phyloP scores from a whole-genome alignment of 345 rosid species.

The Salix udensis region DNA sequence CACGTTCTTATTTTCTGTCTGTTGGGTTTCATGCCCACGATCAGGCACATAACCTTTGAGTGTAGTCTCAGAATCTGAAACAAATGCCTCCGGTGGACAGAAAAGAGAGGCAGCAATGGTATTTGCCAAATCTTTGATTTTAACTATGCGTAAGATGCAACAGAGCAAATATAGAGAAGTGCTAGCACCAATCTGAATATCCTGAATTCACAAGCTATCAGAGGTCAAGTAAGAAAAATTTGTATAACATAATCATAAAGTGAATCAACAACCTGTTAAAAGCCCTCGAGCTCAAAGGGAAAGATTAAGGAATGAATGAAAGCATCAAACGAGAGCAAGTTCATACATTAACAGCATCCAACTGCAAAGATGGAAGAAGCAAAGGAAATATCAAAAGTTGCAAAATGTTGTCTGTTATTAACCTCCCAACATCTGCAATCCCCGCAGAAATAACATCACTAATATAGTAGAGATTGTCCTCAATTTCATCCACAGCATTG shows the following conservation, averaged over 20 bases:
- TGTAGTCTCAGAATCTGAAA: conserved; percentile 45
- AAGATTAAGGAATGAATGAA: conserved; percentile 3
- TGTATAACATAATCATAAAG: neutral
- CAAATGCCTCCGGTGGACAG: conserved; percentile 58
- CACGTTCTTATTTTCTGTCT: conserved; percentile 30
- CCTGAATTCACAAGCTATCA: conserved; percentile 48
- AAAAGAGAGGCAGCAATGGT: conserved; percentile 85
- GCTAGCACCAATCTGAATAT: conserved; percentile 52
- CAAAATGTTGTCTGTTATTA: conserved; percentile 78
- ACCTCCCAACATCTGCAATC: conserved; percentile 87
- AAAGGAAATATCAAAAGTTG: conserved; percentile 78
- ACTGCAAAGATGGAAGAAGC: conserved; percentile 78
- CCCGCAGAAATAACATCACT: conserved; percentile 98
- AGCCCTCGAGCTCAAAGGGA: neutral
- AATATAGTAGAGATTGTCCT: conserved; percentile 88
- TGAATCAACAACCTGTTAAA: neutral
- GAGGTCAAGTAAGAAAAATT: conserved; percentile 20
- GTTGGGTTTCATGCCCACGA: conserved; percentile 41
- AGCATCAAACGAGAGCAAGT: conserved; percentile 17
- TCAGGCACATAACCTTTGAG: conserved; percentile 48
- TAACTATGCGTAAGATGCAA: conserved; percentile 90
- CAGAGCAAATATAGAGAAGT: conserved; percentile 88
- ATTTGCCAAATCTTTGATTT: conserved; percentile 96
- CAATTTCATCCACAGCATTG: conserved; percentile 84
- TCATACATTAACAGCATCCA: conserved; percentile 50